These are phyloP conservation scores for Epichloe gansuensis DNA, from an alignment of 2,329 filamentous ascomycete species.

Conservation along the genomic window DNA sequence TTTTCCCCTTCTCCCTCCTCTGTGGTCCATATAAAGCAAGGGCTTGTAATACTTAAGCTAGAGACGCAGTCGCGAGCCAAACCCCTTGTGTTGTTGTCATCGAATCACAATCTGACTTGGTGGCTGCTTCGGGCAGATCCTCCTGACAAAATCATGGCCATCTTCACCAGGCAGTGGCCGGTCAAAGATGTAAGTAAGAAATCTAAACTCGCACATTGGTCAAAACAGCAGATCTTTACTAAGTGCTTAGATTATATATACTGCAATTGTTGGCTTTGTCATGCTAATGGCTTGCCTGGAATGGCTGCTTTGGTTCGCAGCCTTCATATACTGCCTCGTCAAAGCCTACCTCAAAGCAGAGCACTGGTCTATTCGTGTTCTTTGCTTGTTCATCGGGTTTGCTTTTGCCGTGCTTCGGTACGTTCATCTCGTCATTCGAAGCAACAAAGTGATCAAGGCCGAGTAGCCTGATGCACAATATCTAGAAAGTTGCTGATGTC, in stretches of 20 bases:
- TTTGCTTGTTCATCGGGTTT: constrained; percentile 64
- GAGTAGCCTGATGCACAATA: not conserved
- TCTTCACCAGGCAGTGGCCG: constrained; percentile 35
- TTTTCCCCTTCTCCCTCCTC: not conserved
- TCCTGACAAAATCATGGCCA: constrained; percentile 24
- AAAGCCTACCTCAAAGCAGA: constrained; percentile 88
- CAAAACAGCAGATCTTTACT: no score
- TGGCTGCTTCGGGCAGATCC: not conserved
- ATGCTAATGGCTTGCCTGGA: constrained; percentile 80
- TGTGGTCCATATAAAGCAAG: not conserved
- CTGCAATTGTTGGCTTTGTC: constrained; percentile 64
- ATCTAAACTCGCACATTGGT: not conserved
- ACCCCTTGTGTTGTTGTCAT: not conserved
- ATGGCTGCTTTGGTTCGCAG: constrained; percentile 91
- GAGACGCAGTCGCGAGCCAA: not conserved
- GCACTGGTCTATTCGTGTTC: constrained; percentile 66
- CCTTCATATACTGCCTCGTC: constrained; percentile 80
- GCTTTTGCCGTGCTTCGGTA: constrained; percentile 69
- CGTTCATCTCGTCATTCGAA: constrained; percentile 10
- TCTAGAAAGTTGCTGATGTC: not conserved
- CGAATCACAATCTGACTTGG: not conserved
- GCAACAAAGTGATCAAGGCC: not conserved
- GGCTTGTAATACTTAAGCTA: not conserved
- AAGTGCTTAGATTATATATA: constrained; percentile 62
- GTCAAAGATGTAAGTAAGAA: constrained; percentile 27